Evolutionary conservation across 768 basidiomycete species (phyloP), one percentile per base, ranked within the genome.

Genomic region (Mrakia frigida): DNA sequence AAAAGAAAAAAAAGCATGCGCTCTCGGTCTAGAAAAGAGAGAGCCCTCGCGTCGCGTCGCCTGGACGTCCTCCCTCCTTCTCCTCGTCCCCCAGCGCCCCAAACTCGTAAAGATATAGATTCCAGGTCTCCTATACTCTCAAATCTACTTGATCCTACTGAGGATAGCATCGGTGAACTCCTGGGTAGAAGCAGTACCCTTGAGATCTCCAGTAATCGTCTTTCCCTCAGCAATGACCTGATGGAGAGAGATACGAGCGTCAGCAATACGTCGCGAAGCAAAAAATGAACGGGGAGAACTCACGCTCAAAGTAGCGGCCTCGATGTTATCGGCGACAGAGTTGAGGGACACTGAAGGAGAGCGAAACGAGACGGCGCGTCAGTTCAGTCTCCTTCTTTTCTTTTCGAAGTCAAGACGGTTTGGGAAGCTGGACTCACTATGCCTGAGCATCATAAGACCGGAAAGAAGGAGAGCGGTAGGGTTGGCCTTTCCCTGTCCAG

Each of bases 211-310:
- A 11, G 97, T 99, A 83, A 98, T 95, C 59, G 87, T 84, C 86
- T 92, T 94, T 80, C 97, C 97, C 85, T 97, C 96, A 25, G 96
- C 94, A 82, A 99, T 97, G 46, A 94, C 98, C 94, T 96, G 79
- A 23, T 43, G 31, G 28, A 63, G 41, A n/a, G 41, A 16, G 5
- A 21, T 37, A 21, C 5, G n/a, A 16, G 10, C n/a, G 41, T 75
- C 70, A 61, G 65, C 28, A 74, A n/a, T 37, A 37, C 16, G 59
- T 59, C n/a, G n/a, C n/a, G n/a, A 76, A 41, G 53, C 74, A 41
- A 65, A 23, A 33, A 33, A 50, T 70, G 43, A 63, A 35, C 10
- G 59, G 18, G 41, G 21, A 65, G 71, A 61, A 85, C 93, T 84
- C 85, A 97, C 95, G 78, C 87, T 83, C 78, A 99, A 88, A 67